Evolutionary conservation across 2,329 filamentous ascomycete species (phyloP).

Genomic region (Penicillium sp.): DNA sequence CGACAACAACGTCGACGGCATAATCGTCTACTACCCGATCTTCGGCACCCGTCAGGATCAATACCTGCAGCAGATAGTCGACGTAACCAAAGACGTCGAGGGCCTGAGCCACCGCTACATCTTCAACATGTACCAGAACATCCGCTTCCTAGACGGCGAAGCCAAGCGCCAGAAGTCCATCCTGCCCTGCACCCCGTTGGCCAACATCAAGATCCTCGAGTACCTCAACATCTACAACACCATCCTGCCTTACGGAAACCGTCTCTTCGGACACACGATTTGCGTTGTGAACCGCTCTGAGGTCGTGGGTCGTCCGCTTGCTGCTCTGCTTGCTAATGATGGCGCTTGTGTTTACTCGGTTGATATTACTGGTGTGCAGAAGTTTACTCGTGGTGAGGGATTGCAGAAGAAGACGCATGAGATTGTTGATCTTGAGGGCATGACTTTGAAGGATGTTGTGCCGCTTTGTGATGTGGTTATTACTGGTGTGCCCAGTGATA

Average conservation of each 20-base stretch:
- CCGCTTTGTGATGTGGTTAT: conserved; percentile 93
- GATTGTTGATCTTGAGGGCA: conserved; percentile 77
- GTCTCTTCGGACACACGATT: conserved; percentile 88
- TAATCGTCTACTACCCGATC: conserved; percentile 98
- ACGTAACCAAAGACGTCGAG: conserved; percentile 90
- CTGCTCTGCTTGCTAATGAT: conserved; percentile 91
- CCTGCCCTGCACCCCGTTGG: conserved; percentile 90
- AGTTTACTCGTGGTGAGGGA: conserved; percentile 87
- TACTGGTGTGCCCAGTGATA: conserved; percentile 82
- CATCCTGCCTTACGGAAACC: conserved; percentile 87
- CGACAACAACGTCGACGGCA: conserved; percentile 74
- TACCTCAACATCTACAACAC: conserved; percentile 95
- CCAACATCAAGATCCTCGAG: conserved; percentile 95
- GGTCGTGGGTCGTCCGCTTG: conserved; percentile 89
- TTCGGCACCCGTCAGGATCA: conserved; percentile 88
- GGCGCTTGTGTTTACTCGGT: conserved; percentile 94
- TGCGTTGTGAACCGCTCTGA: conserved; percentile 96
- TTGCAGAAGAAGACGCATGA: conserved; percentile 84
- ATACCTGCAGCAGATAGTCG: conserved; percentile 93
- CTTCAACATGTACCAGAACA: conserved; percentile 99
- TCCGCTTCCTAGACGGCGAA: conserved; percentile 79
- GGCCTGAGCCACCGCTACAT: conserved; percentile 91
- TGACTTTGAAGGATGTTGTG: conserved; percentile 76
- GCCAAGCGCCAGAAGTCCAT: conserved; percentile 77
- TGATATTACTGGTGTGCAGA: conserved; percentile 85